Percentiles rank a stretch among this genome's conserved stretches.
Evolutionary conservation across 768 basidiomycete genomes (phyloP).

Genomic region (Pleurotus tuoliensis): DNA sequence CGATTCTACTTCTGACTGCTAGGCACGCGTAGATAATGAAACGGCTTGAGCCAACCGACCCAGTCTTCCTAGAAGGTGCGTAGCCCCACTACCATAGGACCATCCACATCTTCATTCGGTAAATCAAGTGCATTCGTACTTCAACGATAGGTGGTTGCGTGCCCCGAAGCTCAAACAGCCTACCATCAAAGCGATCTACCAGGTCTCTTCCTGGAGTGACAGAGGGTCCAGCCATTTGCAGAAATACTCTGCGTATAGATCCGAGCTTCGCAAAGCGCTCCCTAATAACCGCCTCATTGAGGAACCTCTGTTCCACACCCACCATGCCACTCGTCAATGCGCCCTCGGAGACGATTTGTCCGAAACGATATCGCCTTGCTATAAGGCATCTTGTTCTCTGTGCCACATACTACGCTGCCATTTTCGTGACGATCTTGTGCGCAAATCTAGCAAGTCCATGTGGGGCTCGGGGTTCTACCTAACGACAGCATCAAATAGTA

Average conservation of each 20-base stretch:
- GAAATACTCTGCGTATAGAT: neutral
- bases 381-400: neutral
- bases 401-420: slow-evolving; percentile 3
- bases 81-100: neutral
- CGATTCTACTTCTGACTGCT: neutral
- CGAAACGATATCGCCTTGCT: neutral
- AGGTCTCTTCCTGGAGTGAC: neutral
- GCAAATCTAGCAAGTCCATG: neutral
- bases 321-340: neutral
- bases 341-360: neutral
- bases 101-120: neutral
- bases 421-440: neutral
- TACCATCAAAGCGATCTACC: slow-evolving; percentile 3
- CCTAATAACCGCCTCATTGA: slow-evolving; percentile 1
- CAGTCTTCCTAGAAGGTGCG: slow-evolving; percentile 3
- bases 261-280: neutral
- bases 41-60: neutral
- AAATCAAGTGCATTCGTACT: neutral
- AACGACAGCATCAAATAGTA: slow-evolving; percentile 4
- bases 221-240: neutral
- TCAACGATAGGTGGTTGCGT: slow-evolving; percentile 1
- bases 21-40: neutral
- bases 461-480: slow-evolving; percentile 2
- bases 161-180: neutral
- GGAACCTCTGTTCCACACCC: slow-evolving; percentile 3